Evolutionary conservation across 208 protist genomes (phyloP).

Genomic region (Plasmodiophora brassicae): DNA sequence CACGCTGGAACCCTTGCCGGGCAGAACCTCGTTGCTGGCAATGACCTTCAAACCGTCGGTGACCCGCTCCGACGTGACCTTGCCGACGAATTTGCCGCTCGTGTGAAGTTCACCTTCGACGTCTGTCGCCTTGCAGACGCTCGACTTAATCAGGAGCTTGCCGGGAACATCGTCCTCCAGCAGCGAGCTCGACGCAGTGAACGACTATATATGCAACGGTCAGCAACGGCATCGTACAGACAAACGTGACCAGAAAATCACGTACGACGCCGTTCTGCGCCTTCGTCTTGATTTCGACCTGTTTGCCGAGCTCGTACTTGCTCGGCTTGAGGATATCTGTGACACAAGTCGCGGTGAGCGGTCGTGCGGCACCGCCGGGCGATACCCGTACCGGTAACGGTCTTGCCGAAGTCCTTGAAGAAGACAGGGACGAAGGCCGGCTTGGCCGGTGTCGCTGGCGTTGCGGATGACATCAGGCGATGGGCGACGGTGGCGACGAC

Average conservation of each 20-base stretch:
- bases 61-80: background rate
- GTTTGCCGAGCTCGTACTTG: conserved; percentile 14
- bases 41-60: background rate
- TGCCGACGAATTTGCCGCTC: conserved; percentile 9
- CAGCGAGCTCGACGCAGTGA: background rate
- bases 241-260: background rate
- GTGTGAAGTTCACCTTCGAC: conserved; percentile 27
- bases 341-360: background rate
- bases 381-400: background rate
- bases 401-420: conserved; percentile 27
- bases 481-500: no score
- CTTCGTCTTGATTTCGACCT: conserved; percentile 22
- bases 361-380: background rate
- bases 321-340: conserved; percentile 9
- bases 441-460: background rate
- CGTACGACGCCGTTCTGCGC: conserved; percentile 8
- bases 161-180: background rate
- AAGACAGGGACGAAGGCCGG: background rate
- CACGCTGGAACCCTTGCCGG: background rate
- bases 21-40: background rate
- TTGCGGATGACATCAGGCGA: no score
- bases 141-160: background rate
- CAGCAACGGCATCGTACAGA: background rate
- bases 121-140: conserved; percentile 14
- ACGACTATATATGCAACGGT: background rate